Conservation (phyloP, 2,329 filamentous ascomycete genomes). For the Magnaporthiopsis incrustans region DNA sequence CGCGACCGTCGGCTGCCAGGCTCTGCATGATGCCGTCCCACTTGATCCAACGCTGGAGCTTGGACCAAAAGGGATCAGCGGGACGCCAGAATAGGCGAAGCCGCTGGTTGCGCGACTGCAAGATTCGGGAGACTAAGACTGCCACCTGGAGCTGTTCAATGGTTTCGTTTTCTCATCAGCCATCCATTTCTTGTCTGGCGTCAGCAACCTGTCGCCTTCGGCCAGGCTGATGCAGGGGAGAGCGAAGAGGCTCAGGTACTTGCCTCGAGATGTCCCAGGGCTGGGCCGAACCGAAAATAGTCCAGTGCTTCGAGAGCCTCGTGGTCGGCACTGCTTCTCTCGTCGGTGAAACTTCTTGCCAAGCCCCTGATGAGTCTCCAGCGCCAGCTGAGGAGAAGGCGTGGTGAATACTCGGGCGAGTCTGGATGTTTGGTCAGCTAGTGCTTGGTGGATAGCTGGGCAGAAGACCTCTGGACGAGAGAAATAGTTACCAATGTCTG, state of each 20-base stretch:
- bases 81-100: no score
- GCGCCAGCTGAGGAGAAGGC: neutral
- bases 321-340: neutral
- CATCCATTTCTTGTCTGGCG: no score
- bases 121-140: neutral
- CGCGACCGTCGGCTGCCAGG: neutral
- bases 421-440: neutral
- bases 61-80: neutral
- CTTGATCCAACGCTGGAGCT: neutral
- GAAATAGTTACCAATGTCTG: no score
- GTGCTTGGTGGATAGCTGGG: neutral
- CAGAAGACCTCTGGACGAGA: neutral
- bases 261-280: neutral
- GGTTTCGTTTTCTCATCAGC: neutral
- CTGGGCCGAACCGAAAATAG: neutral
- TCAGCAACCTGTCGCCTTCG: no score
- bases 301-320: neutral
- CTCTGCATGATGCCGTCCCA: neutral
- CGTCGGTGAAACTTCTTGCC: neutral
- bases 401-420: neutral
- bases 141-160: neutral
- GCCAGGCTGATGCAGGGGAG: no score
- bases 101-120: no score
- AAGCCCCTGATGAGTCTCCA: conserved; percentile 4
- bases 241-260: neutral